phyloP scores from a whole-genome alignment of 768 basidiomycete genomes.

The Tylopilus cervinicoccineus region DNA sequence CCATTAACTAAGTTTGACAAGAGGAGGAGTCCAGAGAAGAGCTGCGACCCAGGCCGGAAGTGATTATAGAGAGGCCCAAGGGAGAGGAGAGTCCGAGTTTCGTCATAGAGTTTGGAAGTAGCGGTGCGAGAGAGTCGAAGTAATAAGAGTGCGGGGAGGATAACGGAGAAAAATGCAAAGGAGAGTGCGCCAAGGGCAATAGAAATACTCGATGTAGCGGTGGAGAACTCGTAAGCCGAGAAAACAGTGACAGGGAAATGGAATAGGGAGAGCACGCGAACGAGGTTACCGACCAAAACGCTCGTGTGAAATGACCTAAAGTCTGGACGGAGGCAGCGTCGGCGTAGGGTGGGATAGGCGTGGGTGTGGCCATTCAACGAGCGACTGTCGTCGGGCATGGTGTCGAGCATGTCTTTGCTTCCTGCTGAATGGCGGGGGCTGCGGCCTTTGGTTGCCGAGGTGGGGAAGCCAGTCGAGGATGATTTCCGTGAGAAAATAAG shows the following conservation, averaged over 20 bases:
- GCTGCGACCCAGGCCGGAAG: conserved; percentile 85
- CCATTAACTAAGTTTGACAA: conserved; percentile 80
- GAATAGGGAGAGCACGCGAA: conserved; percentile 87
- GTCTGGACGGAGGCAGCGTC: conserved; percentile 43
- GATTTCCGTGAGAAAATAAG: conserved; percentile 36
- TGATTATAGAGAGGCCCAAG: conserved; percentile 94
- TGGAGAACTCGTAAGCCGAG: conserved; percentile 63
- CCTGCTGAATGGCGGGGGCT: conserved; percentile 40
- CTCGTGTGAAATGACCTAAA: conserved; percentile 78
- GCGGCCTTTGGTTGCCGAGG: conserved; percentile 25
- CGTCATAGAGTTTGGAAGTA: conserved; percentile 90
- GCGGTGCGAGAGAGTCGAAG: conserved; percentile 75
- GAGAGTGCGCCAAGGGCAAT: conserved; percentile 78
- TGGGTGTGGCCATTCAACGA: conserved; percentile 26
- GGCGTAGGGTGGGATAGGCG: conserved; percentile 23
- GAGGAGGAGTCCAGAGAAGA: conserved; percentile 81
- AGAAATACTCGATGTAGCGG: conserved; percentile 48
- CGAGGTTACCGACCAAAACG: conserved; percentile 84
- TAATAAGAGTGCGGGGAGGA: conserved; percentile 71
- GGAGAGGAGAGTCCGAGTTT: conserved; percentile 85
- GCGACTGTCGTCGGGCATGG: conserved; percentile 26
- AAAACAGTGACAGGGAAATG: conserved; percentile 94
- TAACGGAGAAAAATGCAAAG: conserved; percentile 74
- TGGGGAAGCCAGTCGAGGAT: conserved; percentile 13
- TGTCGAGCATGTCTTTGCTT: conserved; percentile 52